Percentiles rank a stretch among this genome's conserved stretches.
Conservation (phyloP, 495 filamentous ascomycete species). For the Evernia prunastri region DNA sequence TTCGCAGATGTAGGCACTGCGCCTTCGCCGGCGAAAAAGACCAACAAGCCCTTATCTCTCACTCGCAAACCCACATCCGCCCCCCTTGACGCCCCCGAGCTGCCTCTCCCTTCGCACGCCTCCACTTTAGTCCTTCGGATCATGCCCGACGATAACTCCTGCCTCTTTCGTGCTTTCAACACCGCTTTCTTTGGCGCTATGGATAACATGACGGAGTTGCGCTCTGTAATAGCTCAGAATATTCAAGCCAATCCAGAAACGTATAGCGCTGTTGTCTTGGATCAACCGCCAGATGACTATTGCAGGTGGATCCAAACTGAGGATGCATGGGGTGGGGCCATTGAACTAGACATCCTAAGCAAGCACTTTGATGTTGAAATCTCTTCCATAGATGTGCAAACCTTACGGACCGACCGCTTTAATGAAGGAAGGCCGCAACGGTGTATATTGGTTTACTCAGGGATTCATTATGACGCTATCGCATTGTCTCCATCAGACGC, state of each 20-base stretch:
- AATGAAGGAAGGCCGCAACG: constrained; percentile 67
- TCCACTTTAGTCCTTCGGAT: constrained; percentile 76
- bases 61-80: constrained; percentile 34
- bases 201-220: constrained; percentile 68
- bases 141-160: constrained; percentile 96
- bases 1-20: constrained; percentile 24
- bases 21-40: constrained; percentile 14
- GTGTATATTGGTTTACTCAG: constrained; percentile 84
- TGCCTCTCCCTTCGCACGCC: constrained; percentile 53
- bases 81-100: constrained; percentile 60
- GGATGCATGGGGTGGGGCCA: constrained; percentile 85
- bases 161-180: constrained; percentile 85
- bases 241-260: constrained; percentile 66
- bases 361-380: constrained; percentile 86
- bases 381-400: constrained; percentile 72
- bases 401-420: constrained; percentile 63
- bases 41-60: constrained; percentile 31
- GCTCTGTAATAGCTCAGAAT: constrained; percentile 70
- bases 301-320: constrained; percentile 76
- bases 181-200: constrained; percentile 66
- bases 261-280: constrained; percentile 71
- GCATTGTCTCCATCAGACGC: constrained; percentile 62
- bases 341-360: constrained; percentile 80
- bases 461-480: constrained; percentile 94
- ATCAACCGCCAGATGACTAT: constrained; percentile 65